Evolutionary conservation across 1,284 basidiomycete species (phyloP), one percentile per base, ranked within the genome.

Genomic region (Papiliotrema fonsecae): DNA sequence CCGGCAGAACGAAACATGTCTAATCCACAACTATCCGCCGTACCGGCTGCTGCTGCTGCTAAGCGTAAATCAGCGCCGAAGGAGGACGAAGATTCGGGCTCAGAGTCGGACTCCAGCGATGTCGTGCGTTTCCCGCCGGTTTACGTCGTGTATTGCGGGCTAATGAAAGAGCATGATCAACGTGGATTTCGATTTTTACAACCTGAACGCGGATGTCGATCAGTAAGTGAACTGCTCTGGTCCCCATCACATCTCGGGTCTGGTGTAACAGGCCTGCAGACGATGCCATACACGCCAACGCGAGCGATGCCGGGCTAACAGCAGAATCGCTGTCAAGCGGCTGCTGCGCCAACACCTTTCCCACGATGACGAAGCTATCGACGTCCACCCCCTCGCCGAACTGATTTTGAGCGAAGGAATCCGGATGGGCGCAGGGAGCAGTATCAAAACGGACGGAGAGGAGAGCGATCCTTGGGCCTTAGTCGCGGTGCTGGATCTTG

Each of bases 181-280:
- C 70, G 86, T 96, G 61, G 85, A 88, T 64, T 94, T 96, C 66
- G 90, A 93, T 61, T 96, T 93, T 70, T 90, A 88, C 78, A 84
- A 88, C 70, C 82, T 88, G 4, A 84, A 88, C 60, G 80, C 86
- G 2, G 78, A 79, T 40, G 78, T 88, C 52, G 91, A 97, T 76
- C 92, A 86, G 72, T 73, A 45, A 39, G 68, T 57, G 25, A 31
- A 10, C 35, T 24, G 6, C 6, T 9, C 16, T 9, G 6, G 7
- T 24, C 7, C 22, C 7, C 14, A 11, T 7, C 11, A 41, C 24
- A 10, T 30, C 21, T 4, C 19, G 13, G n/a, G n/a, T n/a, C n/a
- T n/a, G n/a, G n/a, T n/a, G n/a, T n/a, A n/a, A n/a, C n/a, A n/a
- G n/a, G n/a, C n/a, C n/a, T n/a, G n/a, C n/a, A n/a, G n/a, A n/a